Conservation (phyloP, 2,329 filamentous ascomycete genomes). For the Didymella sp. region DNA sequence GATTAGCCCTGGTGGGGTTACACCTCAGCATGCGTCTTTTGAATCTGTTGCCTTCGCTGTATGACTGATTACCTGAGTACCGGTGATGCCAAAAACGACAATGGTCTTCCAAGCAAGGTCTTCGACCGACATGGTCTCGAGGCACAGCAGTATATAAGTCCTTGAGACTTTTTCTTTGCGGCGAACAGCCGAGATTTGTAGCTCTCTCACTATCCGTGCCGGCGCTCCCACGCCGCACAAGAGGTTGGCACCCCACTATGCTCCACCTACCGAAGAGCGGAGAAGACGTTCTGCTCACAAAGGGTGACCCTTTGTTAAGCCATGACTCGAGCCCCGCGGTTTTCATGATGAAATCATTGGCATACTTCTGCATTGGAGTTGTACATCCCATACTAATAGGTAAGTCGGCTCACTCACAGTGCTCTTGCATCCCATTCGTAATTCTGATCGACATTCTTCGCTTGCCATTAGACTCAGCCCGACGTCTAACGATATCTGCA, state of each 20-base stretch:
- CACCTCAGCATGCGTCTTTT: neutral
- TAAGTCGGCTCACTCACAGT: neutral
- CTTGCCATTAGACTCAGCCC: neutral
- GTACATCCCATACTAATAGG: neutral
- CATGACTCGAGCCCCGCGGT: neutral
- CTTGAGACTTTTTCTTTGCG: neutral
- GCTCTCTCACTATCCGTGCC: neutral
- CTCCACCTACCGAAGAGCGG: neutral
- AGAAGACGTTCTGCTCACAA: neutral
- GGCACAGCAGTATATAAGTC: too few relatives aligned
- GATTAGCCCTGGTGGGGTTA: neutral
- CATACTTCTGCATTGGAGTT: neutral
- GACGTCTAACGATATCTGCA: neutral
- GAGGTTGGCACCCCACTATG: neutral
- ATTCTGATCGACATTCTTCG: too few relatives aligned
- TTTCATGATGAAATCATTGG: neutral
- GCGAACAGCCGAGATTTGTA: neutral
- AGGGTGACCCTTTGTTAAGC: neutral
- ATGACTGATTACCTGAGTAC: neutral
- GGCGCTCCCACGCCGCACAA: neutral
- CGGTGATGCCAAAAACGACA: conserved; percentile 1
- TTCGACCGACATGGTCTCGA: neutral
- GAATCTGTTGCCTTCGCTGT: neutral
- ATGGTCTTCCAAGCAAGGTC: neutral
- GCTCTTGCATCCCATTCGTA: neutral